Evolutionary conservation across 176 grass and related monocot species (phyloP).

Genomic region (Hordeum marinum): DNA sequence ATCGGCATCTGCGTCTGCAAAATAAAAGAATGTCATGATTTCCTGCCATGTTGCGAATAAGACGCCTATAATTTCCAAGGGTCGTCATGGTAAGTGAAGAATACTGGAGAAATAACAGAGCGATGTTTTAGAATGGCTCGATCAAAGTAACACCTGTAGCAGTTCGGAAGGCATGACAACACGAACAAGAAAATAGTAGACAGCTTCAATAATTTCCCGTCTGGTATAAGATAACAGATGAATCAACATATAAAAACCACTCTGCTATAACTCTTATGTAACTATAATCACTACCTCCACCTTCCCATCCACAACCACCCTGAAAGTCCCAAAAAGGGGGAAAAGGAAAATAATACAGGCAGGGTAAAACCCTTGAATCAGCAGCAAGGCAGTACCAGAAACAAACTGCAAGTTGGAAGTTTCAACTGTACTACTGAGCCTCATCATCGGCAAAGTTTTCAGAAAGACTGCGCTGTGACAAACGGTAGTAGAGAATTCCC

Average conservation of each 20-base stretch:
- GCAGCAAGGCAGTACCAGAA: conserved; percentile 14
- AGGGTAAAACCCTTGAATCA: conserved; percentile 33
- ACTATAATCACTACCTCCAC: conserved; percentile 10
- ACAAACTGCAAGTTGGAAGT: conserved; percentile 6
- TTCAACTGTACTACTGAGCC: conserved; percentile 45
- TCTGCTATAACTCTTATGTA: conserved; percentile 43
- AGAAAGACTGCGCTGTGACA: conserved; percentile 78
- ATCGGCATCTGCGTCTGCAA: no score
- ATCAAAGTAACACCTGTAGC: not conserved
- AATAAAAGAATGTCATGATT: no score
- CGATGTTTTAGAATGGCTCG: not conserved
- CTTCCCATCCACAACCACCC: conserved; percentile 10
- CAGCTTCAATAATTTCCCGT: not conserved
- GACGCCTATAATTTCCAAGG: not conserved
- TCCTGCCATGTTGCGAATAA: not conserved
- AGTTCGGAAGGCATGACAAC: not conserved
- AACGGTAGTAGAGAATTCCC: conserved; percentile 88
- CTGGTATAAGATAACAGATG: conserved; percentile 33
- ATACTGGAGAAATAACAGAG: not conserved
- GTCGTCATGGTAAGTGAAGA: not conserved
- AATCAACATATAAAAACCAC: conserved; percentile 26
- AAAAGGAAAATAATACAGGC: conserved; percentile 22
- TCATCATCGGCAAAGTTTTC: conserved; percentile 66
- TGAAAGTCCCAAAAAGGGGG: conserved; percentile 7
- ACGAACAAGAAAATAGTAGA: conserved; percentile 23